Conservation (phyloP, 2,329 filamentous ascomycete species). For the Xylariaceae sp. region DNA sequence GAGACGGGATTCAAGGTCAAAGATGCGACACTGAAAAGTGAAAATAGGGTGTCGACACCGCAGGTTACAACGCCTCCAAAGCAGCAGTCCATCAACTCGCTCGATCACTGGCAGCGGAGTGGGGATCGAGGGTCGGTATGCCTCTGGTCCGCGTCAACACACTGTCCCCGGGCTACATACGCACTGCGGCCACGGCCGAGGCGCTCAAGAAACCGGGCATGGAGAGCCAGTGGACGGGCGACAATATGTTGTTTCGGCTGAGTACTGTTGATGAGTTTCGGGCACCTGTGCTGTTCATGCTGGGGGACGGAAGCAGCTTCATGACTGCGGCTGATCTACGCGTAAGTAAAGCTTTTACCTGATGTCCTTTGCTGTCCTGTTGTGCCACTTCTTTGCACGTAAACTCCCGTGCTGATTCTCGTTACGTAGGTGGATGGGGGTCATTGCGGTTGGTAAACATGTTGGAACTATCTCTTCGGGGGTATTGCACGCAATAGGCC, state of each 20-base stretch:
- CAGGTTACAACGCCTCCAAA: conserved; percentile 52
- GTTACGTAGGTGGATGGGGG: conserved; percentile 29
- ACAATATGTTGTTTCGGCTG: conserved; percentile 33
- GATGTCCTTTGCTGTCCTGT: too few relatives aligned
- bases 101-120: conserved; percentile 50
- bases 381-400: too few relatives aligned
- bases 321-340: conserved; percentile 38
- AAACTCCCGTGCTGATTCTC: too few relatives aligned
- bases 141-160: conserved; percentile 50
- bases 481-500: too few relatives aligned
- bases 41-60: conserved; percentile 34
- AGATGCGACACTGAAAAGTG: background rate
- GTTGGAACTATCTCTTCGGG: too few relatives aligned
- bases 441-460: conserved; percentile 22
- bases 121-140: conserved; percentile 38
- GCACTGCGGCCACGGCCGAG: conserved; percentile 37
- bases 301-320: conserved; percentile 34
- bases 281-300: conserved; percentile 33
- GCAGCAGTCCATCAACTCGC: conserved; percentile 49
- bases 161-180: conserved; percentile 50
- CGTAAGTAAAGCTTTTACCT: conserved; percentile 13
- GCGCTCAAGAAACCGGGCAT: conserved; percentile 29
- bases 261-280: conserved; percentile 34
- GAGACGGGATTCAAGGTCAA: background rate
- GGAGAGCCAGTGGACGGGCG: conserved; percentile 26